Evolutionary conservation across 2,329 filamentous ascomycete genomes (phyloP).

Genomic region (Cadophora gregata): DNA sequence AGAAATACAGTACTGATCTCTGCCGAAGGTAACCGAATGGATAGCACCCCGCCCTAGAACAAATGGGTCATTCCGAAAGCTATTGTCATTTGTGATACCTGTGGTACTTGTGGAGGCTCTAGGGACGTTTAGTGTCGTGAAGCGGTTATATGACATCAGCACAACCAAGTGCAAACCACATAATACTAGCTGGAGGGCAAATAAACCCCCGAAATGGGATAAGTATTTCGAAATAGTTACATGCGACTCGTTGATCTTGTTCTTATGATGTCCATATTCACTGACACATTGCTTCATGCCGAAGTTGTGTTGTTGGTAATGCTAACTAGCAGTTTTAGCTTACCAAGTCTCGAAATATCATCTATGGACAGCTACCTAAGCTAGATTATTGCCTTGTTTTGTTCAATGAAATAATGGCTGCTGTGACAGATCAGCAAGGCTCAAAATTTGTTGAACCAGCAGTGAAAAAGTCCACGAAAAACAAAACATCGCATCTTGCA

Average conservation of each 20-base stretch:
- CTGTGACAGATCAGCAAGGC: too few species aligned
- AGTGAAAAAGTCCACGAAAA: too few species aligned
- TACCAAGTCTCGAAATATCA: neutral
- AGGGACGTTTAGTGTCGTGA: neutral
- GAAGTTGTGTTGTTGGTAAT: neutral
- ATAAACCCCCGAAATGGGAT: neutral
- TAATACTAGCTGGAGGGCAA: neutral
- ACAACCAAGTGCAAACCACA: neutral
- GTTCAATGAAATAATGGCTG: too few species aligned
- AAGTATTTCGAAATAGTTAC: neutral
- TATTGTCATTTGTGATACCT: neutral
- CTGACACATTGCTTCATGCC: neutral
- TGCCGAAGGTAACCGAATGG: neutral
- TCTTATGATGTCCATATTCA: neutral
- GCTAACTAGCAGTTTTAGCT: neutral
- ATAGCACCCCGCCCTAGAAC: neutral
- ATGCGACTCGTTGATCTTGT: neutral
- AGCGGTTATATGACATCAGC: neutral
- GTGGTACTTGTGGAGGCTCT: neutral
- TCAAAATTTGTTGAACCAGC: too few species aligned
- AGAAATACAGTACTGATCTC: neutral
- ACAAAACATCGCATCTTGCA: too few species aligned
- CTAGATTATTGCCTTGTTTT: too few species aligned
- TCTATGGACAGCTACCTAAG: too few species aligned
- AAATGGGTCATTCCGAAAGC: neutral